Evolutionary conservation across 1,284 basidiomycete genomes (phyloP).

Genomic region (Cerrena zonata): DNA sequence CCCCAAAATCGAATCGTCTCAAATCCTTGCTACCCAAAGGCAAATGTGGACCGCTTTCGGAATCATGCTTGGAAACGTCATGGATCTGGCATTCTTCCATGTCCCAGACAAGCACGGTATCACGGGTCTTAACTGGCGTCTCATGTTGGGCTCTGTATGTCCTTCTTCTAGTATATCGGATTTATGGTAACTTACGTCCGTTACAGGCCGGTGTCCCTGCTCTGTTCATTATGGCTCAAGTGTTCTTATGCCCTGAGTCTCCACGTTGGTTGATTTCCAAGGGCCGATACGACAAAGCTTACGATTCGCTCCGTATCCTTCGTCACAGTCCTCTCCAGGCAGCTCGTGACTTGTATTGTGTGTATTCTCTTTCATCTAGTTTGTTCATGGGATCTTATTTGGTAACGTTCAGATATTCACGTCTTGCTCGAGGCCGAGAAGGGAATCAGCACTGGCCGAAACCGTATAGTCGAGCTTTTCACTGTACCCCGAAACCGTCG

Average conservation of each 20-base stretch:
- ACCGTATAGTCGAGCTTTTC: slow-evolving; percentile 62
- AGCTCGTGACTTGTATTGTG: slow-evolving; percentile 60
- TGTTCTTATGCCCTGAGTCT: slow-evolving; percentile 52
- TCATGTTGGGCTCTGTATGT: slow-evolving; percentile 55
- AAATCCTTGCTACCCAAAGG: slow-evolving; percentile 22
- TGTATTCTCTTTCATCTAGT: neutral
- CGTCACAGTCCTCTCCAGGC: slow-evolving; percentile 71
- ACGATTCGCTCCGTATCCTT: slow-evolving; percentile 55
- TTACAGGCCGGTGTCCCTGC: slow-evolving; percentile 55
- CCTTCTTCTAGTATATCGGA: neutral
- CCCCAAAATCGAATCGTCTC: neutral
- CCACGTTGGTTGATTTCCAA: slow-evolving; percentile 75
- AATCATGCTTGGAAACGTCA: slow-evolving; percentile 57
- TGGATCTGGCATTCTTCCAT: slow-evolving; percentile 51
- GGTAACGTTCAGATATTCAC: slow-evolving; percentile 43
- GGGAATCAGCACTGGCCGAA: slow-evolving; percentile 44
- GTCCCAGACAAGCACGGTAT: slow-evolving; percentile 42
- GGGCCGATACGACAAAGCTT: slow-evolving; percentile 62
- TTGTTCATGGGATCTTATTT: neutral
- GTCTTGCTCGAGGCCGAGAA: slow-evolving; percentile 63
- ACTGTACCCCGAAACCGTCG: slow-evolving; percentile 69
- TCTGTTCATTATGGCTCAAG: slow-evolving; percentile 51
- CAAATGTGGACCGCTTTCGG: slow-evolving; percentile 75
- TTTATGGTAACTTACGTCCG: neutral
- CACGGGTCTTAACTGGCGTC: slow-evolving; percentile 60